These are phyloP conservation scores for Naganishia cerealis DNA, from an alignment of 1,284 basidiomycete species.

Conservation along the genomic window DNA sequence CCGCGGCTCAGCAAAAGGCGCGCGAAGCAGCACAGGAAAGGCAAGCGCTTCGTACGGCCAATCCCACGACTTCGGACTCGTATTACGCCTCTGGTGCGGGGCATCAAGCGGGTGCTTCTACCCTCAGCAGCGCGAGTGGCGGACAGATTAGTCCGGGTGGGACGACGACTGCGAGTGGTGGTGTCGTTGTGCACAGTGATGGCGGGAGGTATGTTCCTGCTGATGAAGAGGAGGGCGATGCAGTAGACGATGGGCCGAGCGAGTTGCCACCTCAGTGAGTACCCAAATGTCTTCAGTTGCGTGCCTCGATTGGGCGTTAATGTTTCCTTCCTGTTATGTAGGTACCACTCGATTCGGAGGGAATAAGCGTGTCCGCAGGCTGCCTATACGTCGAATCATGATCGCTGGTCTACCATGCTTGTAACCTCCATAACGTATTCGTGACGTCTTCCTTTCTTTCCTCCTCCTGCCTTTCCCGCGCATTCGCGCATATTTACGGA, in stretches of 20 bases:
- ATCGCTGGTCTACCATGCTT: not conserved
- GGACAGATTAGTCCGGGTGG: not conserved
- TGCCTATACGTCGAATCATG: not conserved
- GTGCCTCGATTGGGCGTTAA: not conserved
- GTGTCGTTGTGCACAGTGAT: constrained; percentile 26
- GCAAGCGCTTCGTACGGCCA: constrained; percentile 16
- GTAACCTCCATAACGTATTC: too few species aligned
- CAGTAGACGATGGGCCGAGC: constrained; percentile 17
- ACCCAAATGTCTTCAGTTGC: not conserved
- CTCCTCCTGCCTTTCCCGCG: too few species aligned
- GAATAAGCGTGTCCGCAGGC: not conserved
- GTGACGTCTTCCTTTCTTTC: too few species aligned
- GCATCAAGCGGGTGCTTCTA: not conserved
- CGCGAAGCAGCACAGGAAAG: constrained; percentile 34
- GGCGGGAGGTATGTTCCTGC: constrained; percentile 33
- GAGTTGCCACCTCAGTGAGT: constrained; percentile 36
- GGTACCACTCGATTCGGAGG: constrained; percentile 31
- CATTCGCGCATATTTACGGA: not conserved
- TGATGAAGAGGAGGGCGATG: constrained; percentile 21
- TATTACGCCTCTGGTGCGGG: not conserved
- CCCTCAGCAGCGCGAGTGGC: not conserved
- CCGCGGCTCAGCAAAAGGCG: constrained; percentile 33
- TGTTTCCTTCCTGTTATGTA: not conserved
- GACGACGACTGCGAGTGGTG: constrained; percentile 4
- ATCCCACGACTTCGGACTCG: constrained; percentile 18